These are phyloP conservation scores for Toxicodendron radicans DNA, from an alignment of 345 rosid genomes.

Conservation along the genomic window DNA sequence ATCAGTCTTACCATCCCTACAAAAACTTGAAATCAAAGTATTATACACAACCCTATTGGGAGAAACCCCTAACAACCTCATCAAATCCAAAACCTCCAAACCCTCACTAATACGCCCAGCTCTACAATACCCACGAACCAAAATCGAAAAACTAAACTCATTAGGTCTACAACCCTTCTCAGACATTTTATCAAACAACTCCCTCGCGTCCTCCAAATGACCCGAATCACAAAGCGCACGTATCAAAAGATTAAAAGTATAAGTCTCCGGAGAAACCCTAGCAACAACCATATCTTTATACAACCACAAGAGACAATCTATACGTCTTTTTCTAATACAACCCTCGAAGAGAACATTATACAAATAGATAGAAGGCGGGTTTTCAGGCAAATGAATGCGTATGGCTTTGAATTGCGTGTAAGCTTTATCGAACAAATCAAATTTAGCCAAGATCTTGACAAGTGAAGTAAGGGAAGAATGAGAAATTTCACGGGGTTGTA, in stretches of 20 bases:
- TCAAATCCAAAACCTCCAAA: constrained; percentile 55
- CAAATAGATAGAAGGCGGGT: constrained; percentile 45
- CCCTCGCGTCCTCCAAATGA: constrained; percentile 62
- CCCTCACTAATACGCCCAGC: constrained; percentile 57
- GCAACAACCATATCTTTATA: constrained; percentile 69
- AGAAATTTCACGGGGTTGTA: constrained; percentile 23
- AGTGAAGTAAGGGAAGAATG: constrained; percentile 45
- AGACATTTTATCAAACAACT: constrained; percentile 83
- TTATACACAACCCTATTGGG: constrained; percentile 79
- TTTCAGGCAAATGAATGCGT: constrained; percentile 50
- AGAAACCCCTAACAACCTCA: constrained; percentile 46
- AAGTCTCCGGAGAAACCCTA: constrained; percentile 68
- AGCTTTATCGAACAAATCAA: constrained; percentile 49
- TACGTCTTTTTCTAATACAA: constrained; percentile 44
- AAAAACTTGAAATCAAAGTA: constrained; percentile 74
- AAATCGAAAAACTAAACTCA: constrained; percentile 76
- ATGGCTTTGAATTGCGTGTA: constrained; percentile 57
- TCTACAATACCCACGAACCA: constrained; percentile 86
- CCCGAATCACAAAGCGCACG: constrained; percentile 63
- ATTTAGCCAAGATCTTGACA: constrained; percentile 47
- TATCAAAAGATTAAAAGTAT: constrained; percentile 79
- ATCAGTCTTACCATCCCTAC: constrained; percentile 71
- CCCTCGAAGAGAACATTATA: constrained; percentile 62
- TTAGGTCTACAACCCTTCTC: constrained; percentile 77
- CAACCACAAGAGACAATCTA: constrained; percentile 65